These are phyloP conservation scores for Quercus parvula DNA, from an alignment of 306 rosid species.

Conservation along the genomic window DNA sequence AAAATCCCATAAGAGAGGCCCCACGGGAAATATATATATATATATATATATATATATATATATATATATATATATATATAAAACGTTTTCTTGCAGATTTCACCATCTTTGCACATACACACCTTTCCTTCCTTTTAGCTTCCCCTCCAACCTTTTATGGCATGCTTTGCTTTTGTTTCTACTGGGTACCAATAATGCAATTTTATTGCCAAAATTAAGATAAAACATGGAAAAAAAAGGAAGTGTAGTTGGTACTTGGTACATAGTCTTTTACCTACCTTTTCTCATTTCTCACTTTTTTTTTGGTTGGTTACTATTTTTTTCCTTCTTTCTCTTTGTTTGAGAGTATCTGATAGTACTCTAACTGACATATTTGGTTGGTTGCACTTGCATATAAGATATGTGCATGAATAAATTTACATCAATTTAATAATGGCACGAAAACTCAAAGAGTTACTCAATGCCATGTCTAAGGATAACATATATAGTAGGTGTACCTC, in stretches of 20 bases:
- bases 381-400: not conserved
- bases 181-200: not conserved
- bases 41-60: not conserved
- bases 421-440: not conserved
- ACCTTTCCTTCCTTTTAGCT: constrained; percentile 8
- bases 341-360: not conserved
- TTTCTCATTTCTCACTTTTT: not conserved
- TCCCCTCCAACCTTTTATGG: constrained; percentile 21
- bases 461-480: not conserved
- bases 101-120: constrained; percentile 22
- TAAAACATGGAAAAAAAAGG: not conserved
- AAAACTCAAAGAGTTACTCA: not conserved
- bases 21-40: not conserved
- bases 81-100: not conserved
- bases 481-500: not conserved
- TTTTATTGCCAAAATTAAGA: constrained; percentile 9
- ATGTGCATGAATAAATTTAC: not conserved
- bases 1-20: constrained; percentile 9
- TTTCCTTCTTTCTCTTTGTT: too few relatives aligned
- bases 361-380: not conserved
- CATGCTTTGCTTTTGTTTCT: constrained; percentile 26
- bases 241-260: not conserved
- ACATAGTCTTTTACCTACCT: not conserved
- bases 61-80: too few relatives aligned
- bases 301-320: not conserved